Evolutionary conservation across 1,284 basidiomycete species (phyloP), one percentile per base, ranked within the genome.

Genomic region (Tylopilus sp.): DNA sequence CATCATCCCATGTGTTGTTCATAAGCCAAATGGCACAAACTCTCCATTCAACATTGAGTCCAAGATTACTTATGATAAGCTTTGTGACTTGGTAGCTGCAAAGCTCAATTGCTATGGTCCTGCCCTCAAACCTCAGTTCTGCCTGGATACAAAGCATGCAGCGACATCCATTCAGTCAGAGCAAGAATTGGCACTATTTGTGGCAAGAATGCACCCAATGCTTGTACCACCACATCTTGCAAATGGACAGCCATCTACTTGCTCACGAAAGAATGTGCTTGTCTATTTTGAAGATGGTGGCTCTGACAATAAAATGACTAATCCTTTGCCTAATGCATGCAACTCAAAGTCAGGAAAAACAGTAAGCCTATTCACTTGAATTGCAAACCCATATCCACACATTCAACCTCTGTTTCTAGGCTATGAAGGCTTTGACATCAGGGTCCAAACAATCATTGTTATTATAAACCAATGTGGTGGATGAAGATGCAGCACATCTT

Each of bases 161-260:
- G 54, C 35, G 23, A 56, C 34, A 16, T 56, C 54, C 14, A 19
- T 56, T 16, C 34, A 56, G 25, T 56, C 54, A 56, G 25, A 16
- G 2, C 4, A 56, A n/a, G 54, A 56, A 27, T 35, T 56, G 17
- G 35, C 9, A 17, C 34, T 37, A 6, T 56, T 56, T 35, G 37
- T 19, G 7, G 34, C 54, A 37, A 5, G 54, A 19, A 17, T 56
- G 35, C n/a, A 25, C 14, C 54, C 54, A 14, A 56, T 56, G 54
- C 35, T 56, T 6, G 34, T 56, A 10, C 54, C 54, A 37, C 54
- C 21, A 27, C 54, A 7, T 56, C 34, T n/a, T 7, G 6, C 54
- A 56, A 56, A 37, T 27, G 54, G 34, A 37, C 23, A 56, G 35
- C 54, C 54, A 56, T 56, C 54, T n/a, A 56, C 54, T 37, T 25